Percentiles rank a stretch among this genome's conserved stretches.
These are phyloP conservation scores for Rhinocladiella mackenziei DNA, from an alignment of 2,329 filamentous ascomycete genomes.

Conservation along the genomic window DNA sequence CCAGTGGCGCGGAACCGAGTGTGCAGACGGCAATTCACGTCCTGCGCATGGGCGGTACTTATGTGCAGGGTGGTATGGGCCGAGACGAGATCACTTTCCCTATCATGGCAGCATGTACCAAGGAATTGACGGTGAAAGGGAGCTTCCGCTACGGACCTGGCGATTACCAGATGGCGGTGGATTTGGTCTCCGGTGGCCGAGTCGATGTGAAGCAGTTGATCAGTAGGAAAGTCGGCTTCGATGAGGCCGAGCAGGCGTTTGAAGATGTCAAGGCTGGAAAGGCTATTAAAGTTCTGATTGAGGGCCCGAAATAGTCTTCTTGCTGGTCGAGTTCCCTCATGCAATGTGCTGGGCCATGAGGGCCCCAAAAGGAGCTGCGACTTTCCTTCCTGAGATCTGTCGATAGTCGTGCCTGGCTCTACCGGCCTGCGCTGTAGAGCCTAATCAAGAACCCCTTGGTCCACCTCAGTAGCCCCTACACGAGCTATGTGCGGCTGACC, in stretches of 20 bases:
- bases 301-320: conserved; percentile 35
- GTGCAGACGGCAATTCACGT: conserved; percentile 72
- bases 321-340: too few species aligned
- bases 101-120: conserved; percentile 82
- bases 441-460: too few species aligned
- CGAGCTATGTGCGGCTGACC: too few species aligned
- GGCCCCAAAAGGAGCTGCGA: too few species aligned
- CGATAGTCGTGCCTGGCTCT: too few species aligned
- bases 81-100: conserved; percentile 83
- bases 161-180: conserved; percentile 79
- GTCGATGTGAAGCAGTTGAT: conserved; percentile 76
- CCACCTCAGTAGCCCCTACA: too few species aligned
- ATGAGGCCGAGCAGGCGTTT: conserved; percentile 80
- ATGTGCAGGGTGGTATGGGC: conserved; percentile 88
- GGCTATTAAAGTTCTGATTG: conserved; percentile 49
- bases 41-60: conserved; percentile 67
- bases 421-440: too few species aligned
- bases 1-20: conserved; percentile 71
- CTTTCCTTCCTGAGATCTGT: too few species aligned
- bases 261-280: conserved; percentile 79
- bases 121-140: conserved; percentile 82
- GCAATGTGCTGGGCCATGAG: too few species aligned
- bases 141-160: conserved; percentile 86
- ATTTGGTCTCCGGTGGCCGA: conserved; percentile 67
- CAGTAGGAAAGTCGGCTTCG: conserved; percentile 71